A percentile compares a stretch with the other conserved stretches of the same genome.
Evolutionary conservation across 768 basidiomycete species (phyloP).

Genomic region (Rhodotorula paludigena): DNA sequence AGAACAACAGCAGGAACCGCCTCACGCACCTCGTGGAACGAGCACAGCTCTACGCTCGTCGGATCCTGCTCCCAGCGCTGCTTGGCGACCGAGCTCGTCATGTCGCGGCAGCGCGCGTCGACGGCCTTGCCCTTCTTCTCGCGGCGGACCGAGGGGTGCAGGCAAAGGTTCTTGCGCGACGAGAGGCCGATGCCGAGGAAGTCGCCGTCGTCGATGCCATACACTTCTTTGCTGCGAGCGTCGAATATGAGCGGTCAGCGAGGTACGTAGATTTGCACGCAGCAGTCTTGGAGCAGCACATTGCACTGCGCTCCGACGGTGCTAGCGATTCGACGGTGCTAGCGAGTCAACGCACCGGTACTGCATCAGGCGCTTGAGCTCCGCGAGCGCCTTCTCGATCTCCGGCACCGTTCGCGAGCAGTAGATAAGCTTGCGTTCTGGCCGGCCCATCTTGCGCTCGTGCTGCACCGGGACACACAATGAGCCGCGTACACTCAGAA

Average conservation of each 20-base stretch:
- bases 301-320: no score
- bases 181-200: conserved; percentile 90
- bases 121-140: conserved; percentile 98
- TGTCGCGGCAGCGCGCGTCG: conserved; percentile 91
- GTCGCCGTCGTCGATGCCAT: conserved; percentile 62
- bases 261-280: no score
- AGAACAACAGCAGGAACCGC: no score
- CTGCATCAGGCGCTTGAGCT: conserved; percentile 85
- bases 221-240: conserved; percentile 52
- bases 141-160: conserved; percentile 83
- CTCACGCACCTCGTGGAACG: conserved; percentile 89
- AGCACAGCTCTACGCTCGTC: conserved; percentile 83
- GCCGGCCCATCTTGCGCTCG: conserved; percentile 49
- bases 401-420: conserved; percentile 99
- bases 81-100: conserved; percentile 76
- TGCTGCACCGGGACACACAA: conserved; percentile 60
- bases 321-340: no score
- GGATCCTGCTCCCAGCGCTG: conserved; percentile 58
- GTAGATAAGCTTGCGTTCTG: conserved; percentile 83
- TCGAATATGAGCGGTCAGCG: no score
- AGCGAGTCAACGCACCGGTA: conserved; percentile 63
- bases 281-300: no score
- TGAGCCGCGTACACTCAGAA: background rate
- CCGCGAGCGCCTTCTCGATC: conserved; percentile 95
- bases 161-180: conserved; percentile 91